Conservation (phyloP, 805 yeast genomes). For the Cyberlindnera suaveolens region DNA sequence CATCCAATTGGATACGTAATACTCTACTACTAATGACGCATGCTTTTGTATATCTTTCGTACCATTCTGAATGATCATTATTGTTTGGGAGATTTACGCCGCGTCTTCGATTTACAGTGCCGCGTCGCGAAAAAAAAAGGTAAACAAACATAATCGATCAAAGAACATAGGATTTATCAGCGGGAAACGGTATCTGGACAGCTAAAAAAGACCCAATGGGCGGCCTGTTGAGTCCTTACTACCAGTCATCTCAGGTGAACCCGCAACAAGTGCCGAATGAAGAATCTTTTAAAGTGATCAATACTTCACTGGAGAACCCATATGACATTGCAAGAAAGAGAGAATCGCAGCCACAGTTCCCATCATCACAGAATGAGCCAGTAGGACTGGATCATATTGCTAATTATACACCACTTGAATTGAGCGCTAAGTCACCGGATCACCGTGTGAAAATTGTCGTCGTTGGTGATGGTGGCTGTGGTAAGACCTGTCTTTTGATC, state of each 20-base stretch:
- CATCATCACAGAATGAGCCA: neutral
- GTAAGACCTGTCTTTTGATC: constrained; percentile 72
- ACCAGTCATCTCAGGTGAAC: neutral
- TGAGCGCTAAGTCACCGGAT: constrained; percentile 26
- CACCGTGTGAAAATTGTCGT: constrained; percentile 57
- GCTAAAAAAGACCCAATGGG: neutral
- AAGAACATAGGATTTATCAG: too few relatives aligned
- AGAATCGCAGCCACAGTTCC: constrained; percentile 8
- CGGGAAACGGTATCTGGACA: too few relatives aligned
- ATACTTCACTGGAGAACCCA: constrained; percentile 23
- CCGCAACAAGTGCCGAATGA: neutral
- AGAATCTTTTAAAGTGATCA: constrained; percentile 15
- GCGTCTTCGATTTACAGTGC: too few relatives aligned
- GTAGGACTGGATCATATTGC: constrained; percentile 5
- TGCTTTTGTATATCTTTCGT: too few relatives aligned
- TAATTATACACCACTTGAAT: constrained; percentile 24
- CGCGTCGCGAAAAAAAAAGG: neutral
- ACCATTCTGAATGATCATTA: too few relatives aligned
- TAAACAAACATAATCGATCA: neutral
- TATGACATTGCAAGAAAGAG: constrained; percentile 23
- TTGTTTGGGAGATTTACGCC: too few relatives aligned
- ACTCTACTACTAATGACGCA: too few relatives aligned
- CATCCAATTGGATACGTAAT: constrained; percentile 4
- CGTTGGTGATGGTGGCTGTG: constrained; percentile 89
- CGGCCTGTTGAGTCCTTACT: neutral